A percentile compares a stretch with the other conserved stretches of the same genome.
phyloP scores from a whole-genome alignment of 2,329 filamentous ascomycete species.

The Tolypocladium inflatum region DNA sequence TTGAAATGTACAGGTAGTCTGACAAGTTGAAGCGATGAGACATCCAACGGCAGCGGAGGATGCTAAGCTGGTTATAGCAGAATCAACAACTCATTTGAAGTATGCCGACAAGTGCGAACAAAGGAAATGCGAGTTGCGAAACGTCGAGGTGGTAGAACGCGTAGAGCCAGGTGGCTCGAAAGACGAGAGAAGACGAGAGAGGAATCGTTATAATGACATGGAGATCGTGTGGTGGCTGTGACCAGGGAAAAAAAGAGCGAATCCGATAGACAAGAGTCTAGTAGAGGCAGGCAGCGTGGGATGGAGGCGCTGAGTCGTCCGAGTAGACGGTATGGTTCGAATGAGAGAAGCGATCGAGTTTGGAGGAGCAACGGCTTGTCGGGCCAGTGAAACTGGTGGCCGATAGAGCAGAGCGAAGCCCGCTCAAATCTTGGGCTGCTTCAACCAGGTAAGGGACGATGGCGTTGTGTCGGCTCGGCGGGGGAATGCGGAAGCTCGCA shows the following conservation, averaged over 20 bases:
- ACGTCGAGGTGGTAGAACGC: slow-evolving; percentile 19
- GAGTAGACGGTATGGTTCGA: neutral
- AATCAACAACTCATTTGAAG: slow-evolving; percentile 34
- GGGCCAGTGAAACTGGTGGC: slow-evolving; percentile 15
- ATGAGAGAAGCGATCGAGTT: neutral
- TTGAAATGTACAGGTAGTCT: slow-evolving; percentile 24
- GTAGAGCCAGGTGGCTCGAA: slow-evolving; percentile 19
- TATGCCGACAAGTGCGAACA: slow-evolving; percentile 22
- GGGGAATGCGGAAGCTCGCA: slow-evolving; percentile 4
- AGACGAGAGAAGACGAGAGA: slow-evolving; percentile 21
- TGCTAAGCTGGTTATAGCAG: slow-evolving; percentile 18
- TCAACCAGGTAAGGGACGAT: slow-evolving; percentile 12
- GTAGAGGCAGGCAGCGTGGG: slow-evolving; percentile 14
- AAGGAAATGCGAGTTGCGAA: slow-evolving; percentile 25
- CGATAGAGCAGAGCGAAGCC: slow-evolving; percentile 19
- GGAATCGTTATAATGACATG: slow-evolving; percentile 36
- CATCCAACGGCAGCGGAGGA: slow-evolving; percentile 12
- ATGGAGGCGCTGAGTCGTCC: slow-evolving; percentile 15
- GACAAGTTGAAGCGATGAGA: slow-evolving; percentile 13
- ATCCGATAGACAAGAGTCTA: slow-evolving; percentile 10
- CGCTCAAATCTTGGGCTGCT: slow-evolving; percentile 13
- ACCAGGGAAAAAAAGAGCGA: slow-evolving; percentile 14
- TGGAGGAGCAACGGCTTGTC: slow-evolving; percentile 12
- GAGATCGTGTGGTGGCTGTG: slow-evolving; percentile 19
- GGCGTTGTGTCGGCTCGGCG: slow-evolving; percentile 10